phyloP scores from a whole-genome alignment of 805 yeast species.

The Saturnispora saitoi region DNA sequence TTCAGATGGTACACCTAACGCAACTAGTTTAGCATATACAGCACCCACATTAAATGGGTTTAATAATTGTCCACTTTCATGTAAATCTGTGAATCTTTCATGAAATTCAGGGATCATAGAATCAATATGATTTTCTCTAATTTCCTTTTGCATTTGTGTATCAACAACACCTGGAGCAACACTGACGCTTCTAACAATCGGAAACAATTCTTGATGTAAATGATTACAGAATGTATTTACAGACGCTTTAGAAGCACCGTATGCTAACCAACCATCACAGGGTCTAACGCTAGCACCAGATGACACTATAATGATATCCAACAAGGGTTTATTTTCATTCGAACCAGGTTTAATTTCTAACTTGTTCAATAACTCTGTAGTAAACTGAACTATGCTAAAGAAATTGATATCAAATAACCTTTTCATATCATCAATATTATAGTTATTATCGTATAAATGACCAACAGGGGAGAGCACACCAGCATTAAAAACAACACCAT shows the following conservation, averaged over 20 bases:
- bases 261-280: constrained; percentile 80
- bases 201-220: constrained; percentile 59
- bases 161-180: constrained; percentile 95
- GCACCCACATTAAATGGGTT: constrained; percentile 67
- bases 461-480: constrained; percentile 77
- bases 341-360: constrained; percentile 37
- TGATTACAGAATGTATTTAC: constrained; percentile 66
- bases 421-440: constrained; percentile 52
- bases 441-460: constrained; percentile 35
- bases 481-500: constrained; percentile 68
- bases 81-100: constrained; percentile 56
- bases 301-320: constrained; percentile 58
- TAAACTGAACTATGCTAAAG: constrained; percentile 62
- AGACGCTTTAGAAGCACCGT: constrained; percentile 89
- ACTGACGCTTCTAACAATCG: constrained; percentile 48
- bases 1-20: constrained; percentile 45
- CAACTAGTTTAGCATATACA: constrained; percentile 57
- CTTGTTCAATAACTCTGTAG: constrained; percentile 40
- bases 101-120: constrained; percentile 55
- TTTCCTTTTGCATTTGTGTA: constrained; percentile 78
- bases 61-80: constrained; percentile 47
- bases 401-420: constrained; percentile 64
- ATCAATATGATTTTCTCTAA: constrained; percentile 53
- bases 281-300: constrained; percentile 76
- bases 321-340: too few relatives aligned